Conservation (phyloP, 192 early-diverging fungal species). For the Entomortierella parvispora region DNA sequence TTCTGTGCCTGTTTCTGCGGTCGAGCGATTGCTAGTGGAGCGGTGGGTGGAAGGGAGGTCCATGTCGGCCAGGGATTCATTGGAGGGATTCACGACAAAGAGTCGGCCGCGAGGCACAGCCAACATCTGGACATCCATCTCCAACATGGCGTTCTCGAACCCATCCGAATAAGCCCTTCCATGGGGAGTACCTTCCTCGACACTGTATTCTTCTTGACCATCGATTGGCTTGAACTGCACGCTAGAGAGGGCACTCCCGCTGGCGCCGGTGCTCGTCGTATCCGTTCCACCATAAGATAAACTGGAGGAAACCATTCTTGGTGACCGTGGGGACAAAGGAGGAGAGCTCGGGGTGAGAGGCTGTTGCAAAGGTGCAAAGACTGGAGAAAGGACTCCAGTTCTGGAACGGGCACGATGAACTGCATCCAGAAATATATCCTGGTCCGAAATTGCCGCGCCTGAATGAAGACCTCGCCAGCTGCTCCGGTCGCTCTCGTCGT, state of each 20-base stretch:
- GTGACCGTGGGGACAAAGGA: slow-evolving; percentile 21
- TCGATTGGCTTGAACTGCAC: not conserved
- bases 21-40: too few species aligned
- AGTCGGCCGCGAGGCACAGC: slow-evolving; percentile 41
- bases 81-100: slow-evolving; percentile 46
- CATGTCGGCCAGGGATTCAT: slow-evolving; percentile 13
- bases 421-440: slow-evolving; percentile 48
- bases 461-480: slow-evolving; percentile 7
- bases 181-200: not conserved
- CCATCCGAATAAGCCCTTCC: slow-evolving; percentile 41
- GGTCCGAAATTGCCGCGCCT: slow-evolving; percentile 20
- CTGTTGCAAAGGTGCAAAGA: slow-evolving; percentile 34
- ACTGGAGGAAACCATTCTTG: slow-evolving; percentile 8
- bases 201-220: not conserved
- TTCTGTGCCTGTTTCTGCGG: too few species aligned
- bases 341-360: slow-evolving; percentile 25
- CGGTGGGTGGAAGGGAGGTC: too few species aligned
- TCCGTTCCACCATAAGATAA: not conserved
- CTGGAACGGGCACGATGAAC: slow-evolving; percentile 45
- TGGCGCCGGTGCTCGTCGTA: not conserved
- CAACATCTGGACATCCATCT: slow-evolving; percentile 52
- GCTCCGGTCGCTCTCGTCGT: slow-evolving; percentile 16
- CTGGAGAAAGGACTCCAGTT: slow-evolving; percentile 26
- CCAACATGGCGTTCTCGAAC: slow-evolving; percentile 47
- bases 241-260: not conserved